These are phyloP conservation scores for Alternaria ethzedia DNA, from an alignment of 2,329 filamentous ascomycete genomes.

Conservation along the genomic window DNA sequence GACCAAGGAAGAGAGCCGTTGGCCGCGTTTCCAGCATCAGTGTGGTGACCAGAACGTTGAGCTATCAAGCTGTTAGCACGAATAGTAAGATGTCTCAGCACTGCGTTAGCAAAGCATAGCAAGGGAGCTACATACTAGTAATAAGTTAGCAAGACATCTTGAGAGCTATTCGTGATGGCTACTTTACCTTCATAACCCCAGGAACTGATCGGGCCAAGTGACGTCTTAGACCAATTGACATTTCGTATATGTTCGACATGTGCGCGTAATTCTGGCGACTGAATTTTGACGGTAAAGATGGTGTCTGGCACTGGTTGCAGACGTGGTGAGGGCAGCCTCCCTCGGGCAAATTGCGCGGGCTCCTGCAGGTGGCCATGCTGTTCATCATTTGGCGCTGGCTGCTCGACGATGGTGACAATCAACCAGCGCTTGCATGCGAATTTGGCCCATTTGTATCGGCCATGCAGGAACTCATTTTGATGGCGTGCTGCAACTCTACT, in stretches of 20 bases:
- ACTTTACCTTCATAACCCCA: conserved; percentile 11
- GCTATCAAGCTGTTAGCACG: neutral
- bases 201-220: conserved; percentile 13
- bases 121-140: too few relatives aligned
- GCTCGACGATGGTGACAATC: conserved; percentile 5
- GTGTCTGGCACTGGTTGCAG: conserved; percentile 3
- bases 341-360: neutral
- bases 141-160: too few relatives aligned
- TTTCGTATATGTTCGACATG: conserved; percentile 12
- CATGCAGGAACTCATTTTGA: conserved; percentile 14
- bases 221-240: conserved; percentile 17
- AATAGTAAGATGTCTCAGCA: too few relatives aligned
- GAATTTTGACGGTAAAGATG: conserved; percentile 17
- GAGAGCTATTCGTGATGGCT: too few relatives aligned
- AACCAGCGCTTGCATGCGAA: conserved; percentile 15
- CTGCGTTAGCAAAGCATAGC: too few relatives aligned
- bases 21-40: conserved; percentile 22
- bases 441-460: conserved; percentile 15
- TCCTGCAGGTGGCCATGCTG: neutral
- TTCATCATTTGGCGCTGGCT: neutral
- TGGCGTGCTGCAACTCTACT: conserved; percentile 7
- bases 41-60: conserved; percentile 13
- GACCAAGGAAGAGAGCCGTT: conserved; percentile 18
- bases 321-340: neutral
- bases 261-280: conserved; percentile 12